A percentile compares a stretch with the other conserved stretches of the same genome.
These are phyloP conservation scores for Annulohypoxylon moriforme DNA, from an alignment of 495 filamentous ascomycete genomes.

Conservation along the genomic window DNA sequence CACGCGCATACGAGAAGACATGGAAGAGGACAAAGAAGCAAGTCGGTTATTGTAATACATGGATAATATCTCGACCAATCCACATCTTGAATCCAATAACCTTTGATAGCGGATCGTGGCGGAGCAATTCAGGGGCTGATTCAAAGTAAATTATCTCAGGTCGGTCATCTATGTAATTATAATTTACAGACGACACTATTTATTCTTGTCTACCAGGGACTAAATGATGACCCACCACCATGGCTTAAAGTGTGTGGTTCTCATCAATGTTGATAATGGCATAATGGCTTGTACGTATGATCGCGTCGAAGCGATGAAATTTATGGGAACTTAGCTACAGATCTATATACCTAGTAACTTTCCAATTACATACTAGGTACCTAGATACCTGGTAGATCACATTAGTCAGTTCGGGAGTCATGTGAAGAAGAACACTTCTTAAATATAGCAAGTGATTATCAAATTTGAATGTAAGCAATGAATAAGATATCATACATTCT, in stretches of 20 bases:
- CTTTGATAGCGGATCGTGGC: conserved; percentile 34
- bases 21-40: neutral
- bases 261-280: neutral
- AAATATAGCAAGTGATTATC: neutral
- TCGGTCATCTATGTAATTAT: neutral
- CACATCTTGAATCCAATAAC: neutral
- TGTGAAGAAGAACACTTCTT: too few species aligned
- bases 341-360: neutral
- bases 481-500: neutral
- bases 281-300: neutral
- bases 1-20: neutral
- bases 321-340: neutral
- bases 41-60: neutral
- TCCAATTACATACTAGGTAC: neutral
- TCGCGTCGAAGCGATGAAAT: neutral
- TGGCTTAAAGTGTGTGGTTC: neutral
- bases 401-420: too few species aligned
- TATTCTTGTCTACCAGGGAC: neutral
- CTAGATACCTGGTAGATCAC: too few species aligned
- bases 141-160: conserved; percentile 29
- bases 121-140: conserved; percentile 37
- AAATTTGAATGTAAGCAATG: neutral
- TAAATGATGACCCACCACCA: neutral
- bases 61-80: neutral
- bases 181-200: neutral